A percentile compares a stretch with the other conserved stretches of the same genome.
Conservation (phyloP, 345 rosid genomes). For the Salix caprea region DNA sequence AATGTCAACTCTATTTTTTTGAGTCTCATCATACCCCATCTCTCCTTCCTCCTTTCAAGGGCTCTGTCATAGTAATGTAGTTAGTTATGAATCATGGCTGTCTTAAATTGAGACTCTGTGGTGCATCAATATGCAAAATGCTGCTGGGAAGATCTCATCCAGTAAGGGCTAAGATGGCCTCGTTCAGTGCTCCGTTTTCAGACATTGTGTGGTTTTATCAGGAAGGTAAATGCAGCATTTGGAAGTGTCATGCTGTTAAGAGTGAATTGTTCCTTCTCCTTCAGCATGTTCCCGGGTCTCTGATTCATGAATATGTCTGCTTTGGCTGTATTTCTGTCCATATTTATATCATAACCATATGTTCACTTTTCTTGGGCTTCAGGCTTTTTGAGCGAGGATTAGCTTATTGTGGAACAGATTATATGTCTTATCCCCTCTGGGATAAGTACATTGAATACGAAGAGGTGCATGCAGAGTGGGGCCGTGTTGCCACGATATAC, state of each 20-base stretch:
- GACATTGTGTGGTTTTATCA: slow-evolving; percentile 69
- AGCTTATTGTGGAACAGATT: slow-evolving; percentile 88
- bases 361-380: slow-evolving; percentile 22
- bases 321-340: slow-evolving; percentile 13
- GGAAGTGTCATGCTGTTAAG: slow-evolving; percentile 66
- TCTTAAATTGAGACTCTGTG: slow-evolving; percentile 61
- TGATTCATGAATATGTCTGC: slow-evolving; percentile 32
- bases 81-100: slow-evolving; percentile 33
- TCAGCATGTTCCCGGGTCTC: slow-evolving; percentile 43
- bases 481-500: slow-evolving; percentile 68
- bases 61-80: slow-evolving; percentile 37
- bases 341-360: slow-evolving; percentile 16
- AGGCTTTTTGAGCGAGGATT: slow-evolving; percentile 92
- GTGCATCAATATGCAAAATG: slow-evolving; percentile 82
- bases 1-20: slow-evolving; percentile 20
- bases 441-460: slow-evolving; percentile 94
- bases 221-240: slow-evolving; percentile 96
- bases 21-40: slow-evolving; percentile 19
- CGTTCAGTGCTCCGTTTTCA: slow-evolving; percentile 72
- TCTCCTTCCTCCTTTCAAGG: slow-evolving; percentile 26
- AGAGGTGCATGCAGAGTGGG: slow-evolving; percentile 86
- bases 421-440: slow-evolving; percentile 77
- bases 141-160: slow-evolving; percentile 93
- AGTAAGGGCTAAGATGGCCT: slow-evolving; percentile 87
- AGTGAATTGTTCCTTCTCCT: slow-evolving; percentile 69